Percentiles rank a stretch among this genome's conserved stretches.
Evolutionary conservation across 768 basidiomycete genomes (phyloP).

Genomic region (Amanita inopinata): DNA sequence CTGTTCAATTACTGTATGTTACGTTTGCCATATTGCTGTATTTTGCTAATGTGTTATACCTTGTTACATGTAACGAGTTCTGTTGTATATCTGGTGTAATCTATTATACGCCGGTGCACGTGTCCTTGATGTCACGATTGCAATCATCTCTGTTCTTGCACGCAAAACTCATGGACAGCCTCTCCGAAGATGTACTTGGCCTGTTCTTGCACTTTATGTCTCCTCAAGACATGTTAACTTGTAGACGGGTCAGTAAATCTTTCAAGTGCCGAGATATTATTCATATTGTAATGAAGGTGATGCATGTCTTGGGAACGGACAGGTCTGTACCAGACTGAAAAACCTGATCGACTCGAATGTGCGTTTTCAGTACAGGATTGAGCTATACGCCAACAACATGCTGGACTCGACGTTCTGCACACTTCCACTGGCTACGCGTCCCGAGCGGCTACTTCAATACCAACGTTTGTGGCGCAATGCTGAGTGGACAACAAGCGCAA

Average conservation of each 20-base stretch:
- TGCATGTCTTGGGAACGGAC: too few relatives aligned
- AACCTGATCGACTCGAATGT: slow-evolving; percentile 3
- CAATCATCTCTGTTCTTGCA: not conserved
- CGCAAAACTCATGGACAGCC: not conserved
- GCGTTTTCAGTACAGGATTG: slow-evolving; percentile 8
- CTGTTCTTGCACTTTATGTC: not conserved
- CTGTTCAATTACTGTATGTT: slow-evolving; percentile 5
- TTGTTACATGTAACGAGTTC: slow-evolving; percentile 1
- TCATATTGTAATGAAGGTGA: too few relatives aligned
- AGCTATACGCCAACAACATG: slow-evolving; percentile 11
- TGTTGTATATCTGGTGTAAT: too few relatives aligned
- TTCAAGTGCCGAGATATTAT: not conserved
- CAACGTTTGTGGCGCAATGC: not conserved
- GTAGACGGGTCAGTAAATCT: not conserved
- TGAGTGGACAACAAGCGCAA: not conserved
- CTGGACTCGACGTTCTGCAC: slow-evolving; percentile 6
- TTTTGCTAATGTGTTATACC: not conserved
- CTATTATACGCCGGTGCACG: not conserved
- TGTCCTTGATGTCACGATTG: not conserved
- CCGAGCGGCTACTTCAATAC: not conserved
- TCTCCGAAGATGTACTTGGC: slow-evolving; percentile 1
- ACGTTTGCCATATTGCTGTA: not conserved
- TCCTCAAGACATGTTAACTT: not conserved
- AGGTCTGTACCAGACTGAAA: slow-evolving; percentile 1
- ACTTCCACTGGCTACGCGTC: not conserved